Evolutionary conservation across 129 eudicot species (phyloP), one percentile per base, ranked within the genome.

Genomic region (Logfia minima): DNA sequence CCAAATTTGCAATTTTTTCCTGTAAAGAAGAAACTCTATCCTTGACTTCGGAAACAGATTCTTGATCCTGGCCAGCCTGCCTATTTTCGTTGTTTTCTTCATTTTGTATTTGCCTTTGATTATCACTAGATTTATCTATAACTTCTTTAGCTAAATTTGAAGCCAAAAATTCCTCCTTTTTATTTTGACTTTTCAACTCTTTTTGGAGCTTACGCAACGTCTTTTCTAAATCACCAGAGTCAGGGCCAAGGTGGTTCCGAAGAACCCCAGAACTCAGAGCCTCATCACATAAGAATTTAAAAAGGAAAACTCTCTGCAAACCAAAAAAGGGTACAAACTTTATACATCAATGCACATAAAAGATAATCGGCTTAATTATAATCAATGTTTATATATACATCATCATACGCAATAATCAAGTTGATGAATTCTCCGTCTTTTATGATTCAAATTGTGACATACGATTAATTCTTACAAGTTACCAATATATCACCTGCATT

Each of bases 231-330:
- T 81, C 89, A 64, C 66, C 59, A 8, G 84, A 81, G 61, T 81
- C 84, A 3, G 72, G 71, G 69, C 79, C 84, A 37, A 95, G 86
- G 77, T 95, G 91, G 66, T 85, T 92, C 37, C 86, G 92, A 52
- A 95, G 58, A 56, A 83, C 78, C 59, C 88, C 87, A 8, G 92
- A 84, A 75, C 82, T 89, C 56, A 91, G 81, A 64, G 84, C 86
- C 83, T 92, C 99, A 45, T 95, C 99, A 61, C 92, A 89, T 85
- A 95, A 77, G 83, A 85, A 84, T 79, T 92, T 92, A 78, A 95
- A 59, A 58, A 95, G 92, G 80, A 81, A 87, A 65, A 87, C 74
- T 80, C 96, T 85, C 99, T 95, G 99, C 87, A 86, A 17, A 71
- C 73, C 29, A 34, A 56, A 77, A 22, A 61, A 53, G 18, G 17